phyloP scores from a whole-genome alignment of 164 flowering plant species.

The Piper betle region DNA sequence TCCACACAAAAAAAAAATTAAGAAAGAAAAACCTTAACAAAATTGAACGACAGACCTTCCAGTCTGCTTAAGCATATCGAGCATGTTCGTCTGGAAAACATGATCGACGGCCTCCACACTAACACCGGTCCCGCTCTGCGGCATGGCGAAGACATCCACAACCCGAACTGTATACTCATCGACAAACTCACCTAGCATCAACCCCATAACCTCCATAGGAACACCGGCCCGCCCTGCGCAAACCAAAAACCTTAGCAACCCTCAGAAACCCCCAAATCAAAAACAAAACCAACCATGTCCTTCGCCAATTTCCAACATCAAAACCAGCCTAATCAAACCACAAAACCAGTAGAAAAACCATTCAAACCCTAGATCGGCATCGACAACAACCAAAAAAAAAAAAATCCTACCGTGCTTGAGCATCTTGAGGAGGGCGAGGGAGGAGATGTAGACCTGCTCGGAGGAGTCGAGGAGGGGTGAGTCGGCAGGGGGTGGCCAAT shows the following conservation, averaged over 20 bases:
- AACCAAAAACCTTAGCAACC: conserved; percentile 9
- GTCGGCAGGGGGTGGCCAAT: conserved; percentile 84
- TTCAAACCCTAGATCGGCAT: not conserved
- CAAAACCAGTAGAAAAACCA: too few species aligned
- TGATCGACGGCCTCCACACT: conserved; percentile 99
- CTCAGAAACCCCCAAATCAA: not conserved
- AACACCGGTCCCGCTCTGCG: conserved; percentile 98
- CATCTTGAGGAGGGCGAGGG: conserved; percentile 97
- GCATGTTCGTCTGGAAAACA: conserved; percentile 98
- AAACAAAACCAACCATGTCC: not conserved
- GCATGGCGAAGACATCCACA: conserved; percentile 98
- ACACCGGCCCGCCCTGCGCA: conserved; percentile 93
- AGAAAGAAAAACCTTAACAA: not conserved
- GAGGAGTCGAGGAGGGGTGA: conserved; percentile 91
- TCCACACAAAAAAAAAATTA: not conserved
- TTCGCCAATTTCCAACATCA: not conserved
- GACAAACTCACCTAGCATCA: conserved; percentile 97
- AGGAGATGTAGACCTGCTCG: conserved; percentile 98
- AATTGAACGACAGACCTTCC: conserved; percentile 73
- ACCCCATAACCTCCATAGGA: conserved; percentile 99
- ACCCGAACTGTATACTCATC: conserved; percentile 98
- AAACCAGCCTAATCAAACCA: not conserved
- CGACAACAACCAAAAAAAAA: not conserved
- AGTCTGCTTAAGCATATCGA: conserved; percentile 98
- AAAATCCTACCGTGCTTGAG: conserved; percentile 85